Conservation (phyloP, 129 eudicot species). For the Artemisia argyi region DNA sequence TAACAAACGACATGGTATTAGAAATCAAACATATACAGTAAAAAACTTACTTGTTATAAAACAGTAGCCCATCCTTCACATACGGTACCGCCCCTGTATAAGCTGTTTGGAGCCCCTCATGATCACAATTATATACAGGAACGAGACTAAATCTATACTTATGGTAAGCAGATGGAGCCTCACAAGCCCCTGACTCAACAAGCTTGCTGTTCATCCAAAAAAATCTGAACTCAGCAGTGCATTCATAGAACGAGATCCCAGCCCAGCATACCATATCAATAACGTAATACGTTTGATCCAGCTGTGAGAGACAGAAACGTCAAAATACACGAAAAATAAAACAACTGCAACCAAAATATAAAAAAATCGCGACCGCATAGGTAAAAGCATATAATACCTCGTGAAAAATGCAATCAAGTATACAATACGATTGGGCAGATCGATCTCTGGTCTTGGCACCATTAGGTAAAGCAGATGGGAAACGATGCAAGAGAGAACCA, state of each 20-base stretch:
- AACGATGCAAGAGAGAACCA: conserved; percentile 77
- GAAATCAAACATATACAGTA: conserved; percentile 3
- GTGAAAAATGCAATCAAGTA: conserved; percentile 93
- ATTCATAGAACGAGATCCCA: conserved; percentile 89
- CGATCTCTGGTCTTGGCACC: conserved; percentile 66
- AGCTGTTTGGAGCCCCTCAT: conserved; percentile 74
- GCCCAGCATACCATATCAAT: conserved; percentile 96
- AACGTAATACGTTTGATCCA: conserved; percentile 85
- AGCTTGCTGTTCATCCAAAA: conserved; percentile 96
- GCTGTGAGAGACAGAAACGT: too few species aligned
- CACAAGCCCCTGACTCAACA: conserved; percentile 79
- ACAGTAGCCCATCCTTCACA: conserved; percentile 82
- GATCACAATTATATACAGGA: conserved; percentile 80
- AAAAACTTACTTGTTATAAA: conserved; percentile 81
- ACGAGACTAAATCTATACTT: conserved; percentile 72
- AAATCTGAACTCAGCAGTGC: conserved; percentile 93
- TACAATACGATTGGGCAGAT: conserved; percentile 76
- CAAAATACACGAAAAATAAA: too few species aligned
- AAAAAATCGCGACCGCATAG: not conserved
- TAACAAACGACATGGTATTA: not conserved
- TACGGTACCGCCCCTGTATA: conserved; percentile 74
- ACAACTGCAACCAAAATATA: not conserved
- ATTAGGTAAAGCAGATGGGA: conserved; percentile 86
- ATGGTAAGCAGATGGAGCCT: conserved; percentile 72
- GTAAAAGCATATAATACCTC: conserved; percentile 45